Conservation (phyloP, 164 flowering plant species). For the Sextonia rubra region DNA sequence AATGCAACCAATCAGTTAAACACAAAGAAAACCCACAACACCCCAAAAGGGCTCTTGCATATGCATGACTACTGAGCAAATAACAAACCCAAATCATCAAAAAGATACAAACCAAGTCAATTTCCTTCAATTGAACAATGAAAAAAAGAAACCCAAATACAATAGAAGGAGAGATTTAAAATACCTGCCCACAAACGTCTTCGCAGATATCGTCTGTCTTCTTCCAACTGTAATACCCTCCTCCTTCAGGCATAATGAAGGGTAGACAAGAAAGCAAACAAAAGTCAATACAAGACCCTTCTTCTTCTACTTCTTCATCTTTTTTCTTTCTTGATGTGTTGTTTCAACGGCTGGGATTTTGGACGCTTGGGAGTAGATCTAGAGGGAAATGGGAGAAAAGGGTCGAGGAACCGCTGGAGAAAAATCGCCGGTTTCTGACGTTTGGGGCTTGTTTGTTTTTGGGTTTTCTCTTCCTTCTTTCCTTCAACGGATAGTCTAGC, state of each 20-base stretch:
- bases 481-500: neutral
- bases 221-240: slow-evolving; percentile 55
- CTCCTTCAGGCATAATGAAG: slow-evolving; percentile 43
- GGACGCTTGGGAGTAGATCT: slow-evolving; percentile 23
- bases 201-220: slow-evolving; percentile 77
- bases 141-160: neutral
- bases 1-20: neutral
- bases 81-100: neutral
- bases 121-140: no score
- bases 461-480: neutral
- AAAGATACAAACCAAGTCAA: no score
- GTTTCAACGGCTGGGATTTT: neutral
- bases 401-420: neutral
- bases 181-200: slow-evolving; percentile 83
- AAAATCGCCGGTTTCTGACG: neutral
- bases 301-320: no score
- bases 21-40: neutral
- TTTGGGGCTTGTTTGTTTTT: neutral
- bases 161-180: neutral
- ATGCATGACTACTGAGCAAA: neutral
- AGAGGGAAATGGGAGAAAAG: slow-evolving; percentile 13
- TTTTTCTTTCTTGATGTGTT: neutral
- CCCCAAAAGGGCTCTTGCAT: slow-evolving; percentile 1
- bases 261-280: neutral
- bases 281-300: neutral